Conservation (phyloP, 2,329 filamentous ascomycete species). For the Diaporthe amygdali region DNA sequence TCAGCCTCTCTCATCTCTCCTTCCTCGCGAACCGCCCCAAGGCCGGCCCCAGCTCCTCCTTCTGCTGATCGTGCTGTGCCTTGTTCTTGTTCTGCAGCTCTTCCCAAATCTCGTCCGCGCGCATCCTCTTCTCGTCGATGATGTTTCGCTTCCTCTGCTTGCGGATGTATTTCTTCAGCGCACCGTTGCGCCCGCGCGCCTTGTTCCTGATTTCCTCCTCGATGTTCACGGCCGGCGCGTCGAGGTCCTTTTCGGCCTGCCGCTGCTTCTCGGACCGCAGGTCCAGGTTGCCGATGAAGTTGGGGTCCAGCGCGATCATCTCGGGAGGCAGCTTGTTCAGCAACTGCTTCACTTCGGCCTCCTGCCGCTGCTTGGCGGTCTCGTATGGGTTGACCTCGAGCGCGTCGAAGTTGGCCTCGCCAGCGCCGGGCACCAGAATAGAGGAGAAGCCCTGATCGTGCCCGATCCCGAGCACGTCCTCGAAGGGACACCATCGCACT, state of each 20-base stretch:
- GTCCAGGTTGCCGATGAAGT: slow-evolving; percentile 89
- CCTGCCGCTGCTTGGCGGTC: slow-evolving; percentile 88
- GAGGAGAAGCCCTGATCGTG: slow-evolving; percentile 89
- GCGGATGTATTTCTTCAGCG: slow-evolving; percentile 83
- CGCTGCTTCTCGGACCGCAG: slow-evolving; percentile 79
- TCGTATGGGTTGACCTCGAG: slow-evolving; percentile 96
- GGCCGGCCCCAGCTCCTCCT: slow-evolving; percentile 82
- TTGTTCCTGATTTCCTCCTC: slow-evolving; percentile 74
- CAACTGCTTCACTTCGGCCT: slow-evolving; percentile 85
- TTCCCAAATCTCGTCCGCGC: slow-evolving; percentile 82
- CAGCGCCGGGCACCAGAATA: slow-evolving; percentile 90
- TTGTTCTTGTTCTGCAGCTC: slow-evolving; percentile 72
- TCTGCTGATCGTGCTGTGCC: slow-evolving; percentile 65
- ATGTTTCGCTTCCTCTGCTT: slow-evolving; percentile 95
- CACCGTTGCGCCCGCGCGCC: slow-evolving; percentile 87
- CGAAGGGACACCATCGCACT: slow-evolving; percentile 90
- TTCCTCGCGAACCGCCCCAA: slow-evolving; percentile 84
- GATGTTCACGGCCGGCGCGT: slow-evolving; percentile 65
- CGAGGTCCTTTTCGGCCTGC: slow-evolving; percentile 78
- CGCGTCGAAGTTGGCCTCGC: slow-evolving; percentile 95
- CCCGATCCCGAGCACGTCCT: slow-evolving; percentile 86
- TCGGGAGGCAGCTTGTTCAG: slow-evolving; percentile 95
- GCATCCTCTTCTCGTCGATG: slow-evolving; percentile 91
- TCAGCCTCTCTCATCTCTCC: slow-evolving; percentile 43
- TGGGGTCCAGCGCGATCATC: slow-evolving; percentile 95